A percentile compares a stretch with the other conserved stretches of the same genome.
These are phyloP conservation scores for Fusarium tricinctum DNA, from an alignment of 2,329 filamentous ascomycete genomes.

Conservation along the genomic window DNA sequence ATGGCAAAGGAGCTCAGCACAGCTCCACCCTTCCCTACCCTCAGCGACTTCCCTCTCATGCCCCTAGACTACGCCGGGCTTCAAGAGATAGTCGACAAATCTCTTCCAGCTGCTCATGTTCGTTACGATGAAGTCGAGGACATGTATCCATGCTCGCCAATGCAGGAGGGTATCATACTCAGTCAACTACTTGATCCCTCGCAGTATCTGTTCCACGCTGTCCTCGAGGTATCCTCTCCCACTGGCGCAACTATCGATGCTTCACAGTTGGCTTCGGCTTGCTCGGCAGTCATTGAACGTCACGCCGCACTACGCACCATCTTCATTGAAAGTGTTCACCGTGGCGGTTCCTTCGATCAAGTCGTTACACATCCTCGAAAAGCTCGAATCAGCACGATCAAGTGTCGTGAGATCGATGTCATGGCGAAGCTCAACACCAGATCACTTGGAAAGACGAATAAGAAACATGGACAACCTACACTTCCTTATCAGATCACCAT, in stretches of 20 bases:
- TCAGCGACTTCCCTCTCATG: conserved; percentile 55
- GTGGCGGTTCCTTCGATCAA: conserved; percentile 49
- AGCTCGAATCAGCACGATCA: conserved; percentile 13
- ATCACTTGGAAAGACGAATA: conserved; percentile 38
- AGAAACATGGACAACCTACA: conserved; percentile 10
- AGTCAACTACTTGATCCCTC: conserved; percentile 49
- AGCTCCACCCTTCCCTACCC: conserved; percentile 42
- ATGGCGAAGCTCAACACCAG: conserved; percentile 41
- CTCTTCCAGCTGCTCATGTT: conserved; percentile 40
- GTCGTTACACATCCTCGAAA: conserved; percentile 38
- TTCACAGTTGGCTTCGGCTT: conserved; percentile 25
- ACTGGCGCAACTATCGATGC: conserved; percentile 5
- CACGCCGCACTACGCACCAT: conserved; percentile 53
- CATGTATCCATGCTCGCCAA: conserved; percentile 57
- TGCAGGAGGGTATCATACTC: conserved; percentile 56
- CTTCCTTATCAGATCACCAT: conserved; percentile 48
- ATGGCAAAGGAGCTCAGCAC: conserved; percentile 27
- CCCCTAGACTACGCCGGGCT: conserved; percentile 50
- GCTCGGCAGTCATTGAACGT: conserved; percentile 43
- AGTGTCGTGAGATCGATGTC: conserved; percentile 45
- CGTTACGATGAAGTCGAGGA: conserved; percentile 48
- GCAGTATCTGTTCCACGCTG: conserved; percentile 38
- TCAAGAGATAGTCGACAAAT: conserved; percentile 39
- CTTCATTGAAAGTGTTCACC: conserved; percentile 50
- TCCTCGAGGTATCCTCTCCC: conserved; percentile 21